Base-by-base conservation (phyloP, 2,329 filamentous ascomycete genomes). In the Pezicula rhizophila region DNA sequence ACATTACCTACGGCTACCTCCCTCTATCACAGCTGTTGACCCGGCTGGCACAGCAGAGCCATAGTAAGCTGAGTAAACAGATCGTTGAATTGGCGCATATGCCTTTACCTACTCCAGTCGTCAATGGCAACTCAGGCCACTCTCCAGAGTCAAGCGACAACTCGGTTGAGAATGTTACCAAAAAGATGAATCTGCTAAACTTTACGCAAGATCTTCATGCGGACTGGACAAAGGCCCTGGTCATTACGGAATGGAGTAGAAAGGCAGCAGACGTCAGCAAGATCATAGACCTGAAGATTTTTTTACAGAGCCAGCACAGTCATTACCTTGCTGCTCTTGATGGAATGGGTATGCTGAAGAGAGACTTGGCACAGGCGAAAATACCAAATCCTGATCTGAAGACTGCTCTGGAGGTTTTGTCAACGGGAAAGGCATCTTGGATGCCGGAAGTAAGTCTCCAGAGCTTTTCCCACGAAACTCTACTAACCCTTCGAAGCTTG, bases 141-240 rank as follows among this genome's bases (percentile, higher is more conserved):
- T 50, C 61, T 26, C 59, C 66, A 26, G 66, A 66, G 46, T 57
- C 63, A 2, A 78, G 82, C 47, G 82, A 87, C 59, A 73, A 69
- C 17, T 84, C 81, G 1, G 64, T 67, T 35, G 81, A 84, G 52
- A 92, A 89, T 61, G 61, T 87, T 11, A 74, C 77, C 28, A 96
- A 95, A 70, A 96, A 96, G 68, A 70, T 80, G 25, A 69, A 75
- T 33, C 67, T 96, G 46, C 68, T 96, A 51, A 80, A 87, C 39
- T 95, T 93, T 69, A 82, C 87, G 8, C 85, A 92, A 64, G 79
- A 82, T 18, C 81, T 86, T 61, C 85, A 96, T 62, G 82, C 85
- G 26, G 89, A 89, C 70, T 97, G 95, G 75, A 89, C 95, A 65
- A 97, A 99, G 70, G 80, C 91, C 7, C 75, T 96, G 17, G 89